phyloP scores from a whole-genome alignment of 2,329 filamentous ascomycete genomes.

The Cladosporium austrohemisphaericum region DNA sequence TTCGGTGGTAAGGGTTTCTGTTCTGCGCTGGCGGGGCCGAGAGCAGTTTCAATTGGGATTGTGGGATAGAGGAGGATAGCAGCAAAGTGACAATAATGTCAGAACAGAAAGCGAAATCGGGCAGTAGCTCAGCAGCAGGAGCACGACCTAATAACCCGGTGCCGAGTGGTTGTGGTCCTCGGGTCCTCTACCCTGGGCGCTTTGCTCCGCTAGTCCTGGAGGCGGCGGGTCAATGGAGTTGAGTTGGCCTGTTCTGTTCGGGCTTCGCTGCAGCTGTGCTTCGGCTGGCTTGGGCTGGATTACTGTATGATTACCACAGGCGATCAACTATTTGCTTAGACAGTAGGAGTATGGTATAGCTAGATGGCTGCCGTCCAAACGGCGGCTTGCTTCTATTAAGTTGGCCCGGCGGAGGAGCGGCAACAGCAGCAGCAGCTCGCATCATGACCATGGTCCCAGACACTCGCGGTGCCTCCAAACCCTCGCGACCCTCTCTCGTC shows the following conservation, averaged over 20 bases:
- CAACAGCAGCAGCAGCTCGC: too few species aligned
- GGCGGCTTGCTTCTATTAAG: not conserved
- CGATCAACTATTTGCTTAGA: not conserved
- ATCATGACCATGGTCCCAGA: not conserved
- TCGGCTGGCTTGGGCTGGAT: not conserved
- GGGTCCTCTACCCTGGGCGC: constrained; percentile 9
- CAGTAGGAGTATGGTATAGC: not conserved
- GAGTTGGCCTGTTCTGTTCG: constrained; percentile 5
- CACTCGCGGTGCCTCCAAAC: not conserved
- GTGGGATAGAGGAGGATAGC: not conserved
- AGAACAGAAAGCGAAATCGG: constrained; percentile 2
- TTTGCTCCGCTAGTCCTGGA: constrained; percentile 15
- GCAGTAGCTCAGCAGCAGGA: not conserved
- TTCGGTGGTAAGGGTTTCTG: not conserved
- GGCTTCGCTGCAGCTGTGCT: not conserved
- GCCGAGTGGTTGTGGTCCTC: constrained; percentile 8
- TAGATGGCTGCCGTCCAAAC: not conserved
- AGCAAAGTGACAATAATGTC: not conserved
- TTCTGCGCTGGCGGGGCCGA: constrained; percentile 1
- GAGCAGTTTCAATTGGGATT: not conserved
- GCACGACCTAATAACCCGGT: constrained; percentile 10
- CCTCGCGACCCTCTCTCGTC: too few species aligned
- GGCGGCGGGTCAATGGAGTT: constrained; percentile 13
- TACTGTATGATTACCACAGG: not conserved
- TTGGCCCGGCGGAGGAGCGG: not conserved